A percentile compares a stretch with the other conserved stretches of the same genome.
Evolutionary conservation across 192 early-diverging fungal species (phyloP).

Genomic region (Dissophora ornata): DNA sequence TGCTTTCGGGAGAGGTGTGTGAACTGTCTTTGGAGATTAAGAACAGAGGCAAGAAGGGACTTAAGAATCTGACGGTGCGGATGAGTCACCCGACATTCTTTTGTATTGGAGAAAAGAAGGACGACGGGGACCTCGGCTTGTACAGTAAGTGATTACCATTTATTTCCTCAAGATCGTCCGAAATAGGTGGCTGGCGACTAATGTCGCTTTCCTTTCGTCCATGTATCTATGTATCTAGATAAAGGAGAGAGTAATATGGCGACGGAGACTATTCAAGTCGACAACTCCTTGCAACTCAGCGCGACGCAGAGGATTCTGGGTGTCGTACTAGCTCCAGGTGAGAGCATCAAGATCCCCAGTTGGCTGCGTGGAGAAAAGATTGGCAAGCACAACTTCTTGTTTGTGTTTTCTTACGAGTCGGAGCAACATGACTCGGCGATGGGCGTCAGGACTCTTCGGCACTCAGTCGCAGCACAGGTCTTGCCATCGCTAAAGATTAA

Average conservation of each 20-base stretch:
- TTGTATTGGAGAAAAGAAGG: slow-evolving; percentile 68
- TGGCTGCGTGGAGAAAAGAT: slow-evolving; percentile 94
- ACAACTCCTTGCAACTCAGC: slow-evolving; percentile 62
- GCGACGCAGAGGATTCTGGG: slow-evolving; percentile 27
- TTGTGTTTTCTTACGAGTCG: slow-evolving; percentile 86
- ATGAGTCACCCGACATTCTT: slow-evolving; percentile 92
- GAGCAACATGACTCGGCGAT: slow-evolving; percentile 73
- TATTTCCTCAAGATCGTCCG: not conserved
- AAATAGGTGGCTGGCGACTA: too few species aligned
- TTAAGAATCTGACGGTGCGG: slow-evolving; percentile 78
- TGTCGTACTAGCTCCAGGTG: slow-evolving; percentile 70
- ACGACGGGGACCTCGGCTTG: slow-evolving; percentile 56
- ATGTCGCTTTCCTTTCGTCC: too few species aligned
- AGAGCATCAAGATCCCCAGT: slow-evolving; percentile 78
- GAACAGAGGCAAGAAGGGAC: slow-evolving; percentile 83
- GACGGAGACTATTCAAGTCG: slow-evolving; percentile 31
- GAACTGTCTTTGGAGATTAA: slow-evolving; percentile 78
- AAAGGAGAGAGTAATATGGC: slow-evolving; percentile 27
- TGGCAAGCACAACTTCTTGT: slow-evolving; percentile 82
- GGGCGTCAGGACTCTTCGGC: slow-evolving; percentile 73
- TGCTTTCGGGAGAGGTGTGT: slow-evolving; percentile 87
- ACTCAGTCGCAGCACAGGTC: slow-evolving; percentile 72
- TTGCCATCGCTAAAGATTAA: slow-evolving; percentile 91
- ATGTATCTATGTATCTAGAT: slow-evolving; percentile 15
- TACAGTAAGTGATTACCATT: slow-evolving; percentile 33